Evolutionary conservation across 768 basidiomycete genomes (phyloP).

Genomic region (Exsudoporus frostii): DNA sequence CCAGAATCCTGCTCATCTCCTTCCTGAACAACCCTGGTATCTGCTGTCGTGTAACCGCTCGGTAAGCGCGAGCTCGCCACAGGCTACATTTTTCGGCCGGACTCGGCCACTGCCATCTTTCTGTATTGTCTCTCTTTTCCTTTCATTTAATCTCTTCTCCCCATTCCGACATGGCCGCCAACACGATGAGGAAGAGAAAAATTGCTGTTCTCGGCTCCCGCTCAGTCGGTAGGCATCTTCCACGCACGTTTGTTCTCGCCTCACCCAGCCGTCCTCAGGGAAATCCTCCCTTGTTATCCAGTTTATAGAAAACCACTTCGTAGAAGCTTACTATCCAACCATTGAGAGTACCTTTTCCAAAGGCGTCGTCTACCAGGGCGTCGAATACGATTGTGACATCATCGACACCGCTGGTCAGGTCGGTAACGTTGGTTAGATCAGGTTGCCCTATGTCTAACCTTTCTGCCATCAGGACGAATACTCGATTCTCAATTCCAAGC

Average conservation of each 20-base stretch:
- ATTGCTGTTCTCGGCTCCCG: conserved; percentile 86
- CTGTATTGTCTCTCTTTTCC: conserved; percentile 13
- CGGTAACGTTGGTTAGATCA: conserved; percentile 20
- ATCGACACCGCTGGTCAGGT: conserved; percentile 98
- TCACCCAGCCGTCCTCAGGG: conserved; percentile 48
- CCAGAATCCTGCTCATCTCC: background rate
- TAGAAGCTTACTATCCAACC: conserved; percentile 93
- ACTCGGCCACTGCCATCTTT: conserved; percentile 12
- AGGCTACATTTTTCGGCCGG: conserved; percentile 17
- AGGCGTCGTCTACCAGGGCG: conserved; percentile 80
- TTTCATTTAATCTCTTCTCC: conserved; percentile 4
- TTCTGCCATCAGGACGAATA: conserved; percentile 70
- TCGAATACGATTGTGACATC: conserved; percentile 94
- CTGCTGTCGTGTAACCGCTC: conserved; percentile 21
- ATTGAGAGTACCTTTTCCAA: conserved; percentile 89
- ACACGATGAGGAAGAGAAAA: conserved; percentile 72
- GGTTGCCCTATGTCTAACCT: conserved; percentile 2
- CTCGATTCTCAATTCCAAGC: conserved; percentile 88
- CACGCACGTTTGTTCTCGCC: conserved; percentile 6
- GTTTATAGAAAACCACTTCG: conserved; percentile 90
- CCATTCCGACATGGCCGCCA: conserved; percentile 29
- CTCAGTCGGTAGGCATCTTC: conserved; percentile 68
- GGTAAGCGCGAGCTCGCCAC: conserved; percentile 31
- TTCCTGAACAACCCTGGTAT: conserved; percentile 16
- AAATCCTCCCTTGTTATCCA: conserved; percentile 93